Evolutionary conservation across 345 rosid genomes (phyloP).

Genomic region (Passiflora organensis): DNA sequence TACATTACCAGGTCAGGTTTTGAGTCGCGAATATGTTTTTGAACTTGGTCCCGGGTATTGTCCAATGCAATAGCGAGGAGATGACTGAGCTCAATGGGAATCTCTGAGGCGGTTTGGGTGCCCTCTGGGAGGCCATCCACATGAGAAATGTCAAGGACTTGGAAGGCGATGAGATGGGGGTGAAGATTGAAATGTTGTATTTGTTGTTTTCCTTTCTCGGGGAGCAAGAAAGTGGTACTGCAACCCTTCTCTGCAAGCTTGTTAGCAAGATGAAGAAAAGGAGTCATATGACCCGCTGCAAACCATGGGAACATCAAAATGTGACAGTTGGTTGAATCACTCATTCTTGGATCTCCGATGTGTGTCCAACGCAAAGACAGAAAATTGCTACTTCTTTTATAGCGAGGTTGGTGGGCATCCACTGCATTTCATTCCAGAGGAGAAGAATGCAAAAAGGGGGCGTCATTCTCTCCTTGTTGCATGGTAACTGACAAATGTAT

Average conservation of each 20-base stretch:
- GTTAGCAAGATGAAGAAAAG: conserved; percentile 54
- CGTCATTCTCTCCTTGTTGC: too few species aligned
- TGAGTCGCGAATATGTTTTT: conserved; percentile 22
- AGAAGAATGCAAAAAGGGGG: too few species aligned
- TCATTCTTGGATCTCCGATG: neutral
- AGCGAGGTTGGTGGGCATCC: too few species aligned
- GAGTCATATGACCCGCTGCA: conserved; percentile 58
- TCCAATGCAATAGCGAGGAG: conserved; percentile 58
- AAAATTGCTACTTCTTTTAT: too few species aligned
- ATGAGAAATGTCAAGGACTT: conserved; percentile 30
- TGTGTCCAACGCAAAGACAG: too few species aligned
- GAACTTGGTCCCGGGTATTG: conserved; percentile 47
- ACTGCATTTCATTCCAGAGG: too few species aligned
- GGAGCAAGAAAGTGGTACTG: conserved; percentile 41
- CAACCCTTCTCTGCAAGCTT: conserved; percentile 47
- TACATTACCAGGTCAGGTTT: conserved; percentile 48
- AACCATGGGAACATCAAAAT: conserved; percentile 57
- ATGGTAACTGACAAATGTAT: too few species aligned
- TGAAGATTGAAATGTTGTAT: conserved; percentile 29
- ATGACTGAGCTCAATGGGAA: conserved; percentile 36
- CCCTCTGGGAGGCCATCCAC: conserved; percentile 66
- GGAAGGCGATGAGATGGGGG: conserved; percentile 39
- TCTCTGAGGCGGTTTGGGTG: conserved; percentile 63
- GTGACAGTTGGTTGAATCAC: conserved; percentile 21
- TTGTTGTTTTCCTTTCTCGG: conserved; percentile 32